Evolutionary conservation across 2,329 filamentous ascomycete species (phyloP).

Genomic region (Grosmannia penicillata): DNA sequence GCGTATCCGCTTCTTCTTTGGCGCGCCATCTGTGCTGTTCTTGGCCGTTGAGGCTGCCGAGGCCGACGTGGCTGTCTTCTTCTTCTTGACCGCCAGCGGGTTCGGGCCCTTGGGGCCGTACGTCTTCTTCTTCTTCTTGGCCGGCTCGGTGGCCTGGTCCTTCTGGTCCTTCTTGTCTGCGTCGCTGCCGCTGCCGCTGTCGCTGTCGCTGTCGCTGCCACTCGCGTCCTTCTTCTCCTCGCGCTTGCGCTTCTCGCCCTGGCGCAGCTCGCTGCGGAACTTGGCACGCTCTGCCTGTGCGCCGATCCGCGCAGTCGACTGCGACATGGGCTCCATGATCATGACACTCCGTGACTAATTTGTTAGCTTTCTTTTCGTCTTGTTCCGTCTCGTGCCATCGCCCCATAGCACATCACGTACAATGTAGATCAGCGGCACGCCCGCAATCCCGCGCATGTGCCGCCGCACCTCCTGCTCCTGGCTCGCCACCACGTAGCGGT

Average conservation of each 20-base stretch:
- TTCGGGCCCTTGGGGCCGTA: slow-evolving; percentile 19
- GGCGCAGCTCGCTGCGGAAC: slow-evolving; percentile 54
- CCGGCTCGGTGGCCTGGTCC: neutral
- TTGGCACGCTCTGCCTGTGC: slow-evolving; percentile 59
- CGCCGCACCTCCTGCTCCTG: slow-evolving; percentile 52
- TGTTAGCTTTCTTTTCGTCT: no score
- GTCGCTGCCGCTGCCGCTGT: slow-evolving; percentile 27
- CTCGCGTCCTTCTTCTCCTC: slow-evolving; percentile 11
- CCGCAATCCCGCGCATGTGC: slow-evolving; percentile 49
- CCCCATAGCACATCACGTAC: no score
- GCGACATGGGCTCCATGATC: slow-evolving; percentile 56
- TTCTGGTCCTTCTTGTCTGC: slow-evolving; percentile 12
- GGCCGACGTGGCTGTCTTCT: slow-evolving; percentile 15
- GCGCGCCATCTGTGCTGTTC: slow-evolving; percentile 2
- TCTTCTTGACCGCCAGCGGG: slow-evolving; percentile 19
- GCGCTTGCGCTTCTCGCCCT: slow-evolving; percentile 34
- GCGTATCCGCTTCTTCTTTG: slow-evolving; percentile 13
- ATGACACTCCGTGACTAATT: slow-evolving; percentile 42
- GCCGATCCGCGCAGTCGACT: slow-evolving; percentile 45
- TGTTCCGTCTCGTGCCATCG: no score
- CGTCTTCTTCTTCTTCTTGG: slow-evolving; percentile 19
- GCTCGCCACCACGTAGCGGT: slow-evolving; percentile 64
- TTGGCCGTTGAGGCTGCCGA: neutral
- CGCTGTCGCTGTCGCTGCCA: slow-evolving; percentile 26
- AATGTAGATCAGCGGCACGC: slow-evolving; percentile 66